A percentile compares a stretch with the other conserved stretches of the same genome.
Conservation (phyloP, 768 basidiomycete genomes). For the Pleurotus tuber-regium region DNA sequence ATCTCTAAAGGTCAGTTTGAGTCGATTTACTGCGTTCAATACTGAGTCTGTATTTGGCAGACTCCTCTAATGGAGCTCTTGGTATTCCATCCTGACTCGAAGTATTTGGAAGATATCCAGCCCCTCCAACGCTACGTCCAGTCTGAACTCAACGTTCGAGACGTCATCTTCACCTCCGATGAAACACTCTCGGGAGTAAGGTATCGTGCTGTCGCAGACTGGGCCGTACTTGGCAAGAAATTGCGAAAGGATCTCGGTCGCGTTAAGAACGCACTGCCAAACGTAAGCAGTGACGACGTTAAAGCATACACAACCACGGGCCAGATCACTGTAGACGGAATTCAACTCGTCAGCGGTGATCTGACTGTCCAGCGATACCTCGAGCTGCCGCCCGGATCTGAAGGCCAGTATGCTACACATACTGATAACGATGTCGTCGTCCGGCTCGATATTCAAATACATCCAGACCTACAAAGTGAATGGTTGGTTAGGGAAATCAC, state of each 20-base stretch:
- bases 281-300: slow-evolving; percentile 77
- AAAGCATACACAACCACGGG: slow-evolving; percentile 74
- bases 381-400: slow-evolving; percentile 61
- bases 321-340: slow-evolving; percentile 82
- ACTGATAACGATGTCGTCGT: slow-evolving; percentile 96
- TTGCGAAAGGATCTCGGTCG: slow-evolving; percentile 88
- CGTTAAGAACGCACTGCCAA: slow-evolving; percentile 85
- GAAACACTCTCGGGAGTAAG: slow-evolving; percentile 83
- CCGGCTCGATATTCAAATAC: slow-evolving; percentile 84
- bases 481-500: slow-evolving; percentile 88
- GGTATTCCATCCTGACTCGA: slow-evolving; percentile 85
- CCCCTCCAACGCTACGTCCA: slow-evolving; percentile 85
- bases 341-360: slow-evolving; percentile 88
- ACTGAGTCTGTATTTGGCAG: slow-evolving; percentile 35
- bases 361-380: slow-evolving; percentile 89
- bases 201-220: slow-evolving; percentile 92
- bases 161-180: slow-evolving; percentile 85
- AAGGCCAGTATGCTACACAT: slow-evolving; percentile 73
- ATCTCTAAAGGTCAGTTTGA: slow-evolving; percentile 73
- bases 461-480: slow-evolving; percentile 83
- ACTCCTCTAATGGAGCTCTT: slow-evolving; percentile 90
- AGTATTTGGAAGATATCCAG: slow-evolving; percentile 83
- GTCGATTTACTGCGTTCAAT: slow-evolving; percentile 5
- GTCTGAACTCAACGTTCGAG: slow-evolving; percentile 94
- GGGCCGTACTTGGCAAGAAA: slow-evolving; percentile 91